A percentile compares a stretch with the other conserved stretches of the same genome.
Evolutionary conservation across 805 yeast genomes (phyloP).

Genomic region (Candida krabiensis): DNA sequence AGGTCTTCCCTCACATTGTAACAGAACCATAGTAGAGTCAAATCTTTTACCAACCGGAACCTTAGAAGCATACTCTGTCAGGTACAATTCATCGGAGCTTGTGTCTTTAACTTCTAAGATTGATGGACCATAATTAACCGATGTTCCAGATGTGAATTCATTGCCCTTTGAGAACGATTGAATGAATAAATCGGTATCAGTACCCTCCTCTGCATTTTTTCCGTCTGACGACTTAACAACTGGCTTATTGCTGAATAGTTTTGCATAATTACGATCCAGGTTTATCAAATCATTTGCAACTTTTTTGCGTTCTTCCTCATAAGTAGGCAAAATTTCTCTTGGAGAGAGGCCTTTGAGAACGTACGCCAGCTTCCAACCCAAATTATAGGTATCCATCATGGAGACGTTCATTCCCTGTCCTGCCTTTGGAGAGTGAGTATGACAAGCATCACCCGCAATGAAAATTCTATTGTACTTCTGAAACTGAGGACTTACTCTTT

Average conservation of each 20-base stretch:
- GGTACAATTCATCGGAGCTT: conserved; percentile 3
- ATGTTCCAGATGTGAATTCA: conserved; percentile 33
- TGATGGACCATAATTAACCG: conserved; percentile 30
- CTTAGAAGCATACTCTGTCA: conserved; percentile 20
- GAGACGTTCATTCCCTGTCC: conserved; percentile 88
- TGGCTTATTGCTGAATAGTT: conserved; percentile 33
- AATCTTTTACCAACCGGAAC: conserved; percentile 30
- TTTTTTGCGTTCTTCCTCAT: conserved; percentile 31
- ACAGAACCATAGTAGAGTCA: conserved; percentile 22
- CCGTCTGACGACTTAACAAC: conserved; percentile 16
- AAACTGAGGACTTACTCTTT: conserved; percentile 59
- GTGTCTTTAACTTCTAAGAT: conserved; percentile 16
- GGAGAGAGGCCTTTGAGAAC: conserved; percentile 32
- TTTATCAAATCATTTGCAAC: conserved; percentile 34
- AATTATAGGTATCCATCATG: conserved; percentile 26
- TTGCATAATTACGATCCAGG: conserved; percentile 31
- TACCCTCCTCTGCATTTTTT: conserved; percentile 20
- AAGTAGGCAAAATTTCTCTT: conserved; percentile 29
- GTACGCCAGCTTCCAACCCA: conserved; percentile 35
- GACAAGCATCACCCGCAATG: conserved; percentile 92
- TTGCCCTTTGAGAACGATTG: conserved; percentile 28
- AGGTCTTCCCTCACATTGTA: conserved; percentile 30
- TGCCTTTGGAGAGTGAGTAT: conserved; percentile 89
- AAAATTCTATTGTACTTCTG: conserved; percentile 28
- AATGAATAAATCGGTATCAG: conserved; percentile 30